Evolutionary conservation across 768 basidiomycete genomes (phyloP), one percentile per base, ranked within the genome.

Genomic region (Lentinus tigrinus): DNA sequence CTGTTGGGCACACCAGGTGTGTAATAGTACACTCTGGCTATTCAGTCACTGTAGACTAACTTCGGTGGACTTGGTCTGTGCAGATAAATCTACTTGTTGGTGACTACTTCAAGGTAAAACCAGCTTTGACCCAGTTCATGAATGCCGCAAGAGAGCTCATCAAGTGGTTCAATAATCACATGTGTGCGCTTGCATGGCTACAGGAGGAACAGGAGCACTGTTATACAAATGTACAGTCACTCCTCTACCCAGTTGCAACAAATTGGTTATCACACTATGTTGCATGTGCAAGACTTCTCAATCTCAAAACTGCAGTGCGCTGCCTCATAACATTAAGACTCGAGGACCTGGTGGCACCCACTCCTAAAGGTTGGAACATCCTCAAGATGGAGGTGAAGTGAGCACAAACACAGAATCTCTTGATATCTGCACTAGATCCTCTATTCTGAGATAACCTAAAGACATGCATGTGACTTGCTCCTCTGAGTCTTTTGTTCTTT

Each of bases 41-140:
- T 37, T 16, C 16, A 8, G 14, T 42, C 17, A n/a, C 19, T 19
- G n/a, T n/a, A n/a, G n/a, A 42, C 8, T 48, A 26, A 52, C 63
- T 8, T 60, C 67, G 19, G 51, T n/a, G n/a, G n/a, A n/a, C n/a
- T n/a, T 56, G 14, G 10, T 4, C 5, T 24, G 13, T 46, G 47
- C 73, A 74, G 60, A 62, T 70, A 6, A 74, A 75, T 59, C 70
- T 76, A 2, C 58, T 74, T 26, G 70, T 74, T 31, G 74, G 74
- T 9, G 73, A 77, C 52, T 69, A 66, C 39, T 60, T 76, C n/a
- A 54, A 42, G 40, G 14, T 19, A 5, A 47, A 24, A n/a, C 71
- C 37, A 40, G 62, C 17, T 47, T 56, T 26, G 59, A 19, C 40
- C 14, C 40, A 42, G 6, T 9, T 54, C 34, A 60, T 71, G 26